phyloP scores from a whole-genome alignment of 352 stramenopile species.

The Peronospora tabacina region DNA sequence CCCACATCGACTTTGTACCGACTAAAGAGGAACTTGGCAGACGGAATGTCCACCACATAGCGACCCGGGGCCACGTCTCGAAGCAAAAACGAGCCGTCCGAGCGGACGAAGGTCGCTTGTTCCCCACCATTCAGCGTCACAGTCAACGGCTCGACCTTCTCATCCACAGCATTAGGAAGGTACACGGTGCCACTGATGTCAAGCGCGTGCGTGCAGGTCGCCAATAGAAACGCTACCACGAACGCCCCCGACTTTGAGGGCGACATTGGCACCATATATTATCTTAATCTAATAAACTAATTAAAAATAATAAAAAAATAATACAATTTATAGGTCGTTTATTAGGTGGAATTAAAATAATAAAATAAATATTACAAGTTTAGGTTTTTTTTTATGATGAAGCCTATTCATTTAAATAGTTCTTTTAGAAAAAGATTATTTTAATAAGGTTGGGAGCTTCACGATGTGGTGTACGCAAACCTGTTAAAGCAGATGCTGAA shows the following conservation, averaged over 20 bases:
- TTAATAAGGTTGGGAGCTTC: too few relatives aligned
- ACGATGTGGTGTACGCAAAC: too few relatives aligned
- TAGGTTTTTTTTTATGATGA: too few relatives aligned
- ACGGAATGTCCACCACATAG: conserved; percentile 72
- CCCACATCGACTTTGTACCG: conserved; percentile 60
- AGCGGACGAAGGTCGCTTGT: conserved; percentile 54
- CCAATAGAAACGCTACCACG: conserved; percentile 1
- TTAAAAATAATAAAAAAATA: too few relatives aligned
- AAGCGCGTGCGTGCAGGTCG: conserved; percentile 28
- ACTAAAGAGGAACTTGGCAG: conserved; percentile 62
- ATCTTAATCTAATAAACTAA: too few relatives aligned
- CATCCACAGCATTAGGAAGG: conserved; percentile 33
- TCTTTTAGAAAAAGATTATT: too few relatives aligned
- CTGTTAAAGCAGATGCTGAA: too few relatives aligned
- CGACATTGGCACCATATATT: not conserved
- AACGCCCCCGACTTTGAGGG: conserved; percentile 28
- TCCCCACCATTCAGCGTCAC: conserved; percentile 71
- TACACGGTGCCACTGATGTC: conserved; percentile 57
- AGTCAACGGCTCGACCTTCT: conserved; percentile 54
- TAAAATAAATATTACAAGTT: too few relatives aligned
- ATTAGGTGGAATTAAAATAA: too few relatives aligned
- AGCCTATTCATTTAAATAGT: too few relatives aligned
- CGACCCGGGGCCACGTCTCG: conserved; percentile 57
- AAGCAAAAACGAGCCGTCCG: conserved; percentile 65
- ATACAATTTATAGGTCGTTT: too few relatives aligned